Conservation (phyloP, 2,329 filamentous ascomycete genomes). For the Taxawa tesnikishii region DNA sequence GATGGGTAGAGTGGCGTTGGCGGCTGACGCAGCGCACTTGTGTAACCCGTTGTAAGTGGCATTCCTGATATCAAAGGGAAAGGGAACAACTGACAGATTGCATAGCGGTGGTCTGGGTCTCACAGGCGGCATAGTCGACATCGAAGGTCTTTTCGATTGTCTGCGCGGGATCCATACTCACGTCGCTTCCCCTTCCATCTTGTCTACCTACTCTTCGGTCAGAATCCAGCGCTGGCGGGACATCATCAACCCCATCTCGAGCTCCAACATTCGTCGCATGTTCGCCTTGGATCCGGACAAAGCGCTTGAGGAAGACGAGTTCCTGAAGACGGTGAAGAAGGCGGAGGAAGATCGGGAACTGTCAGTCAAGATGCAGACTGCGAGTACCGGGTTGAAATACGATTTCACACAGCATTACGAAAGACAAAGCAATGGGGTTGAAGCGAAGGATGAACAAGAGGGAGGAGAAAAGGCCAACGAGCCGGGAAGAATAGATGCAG, state of each 20-base stretch:
- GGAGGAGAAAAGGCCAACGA: too few species aligned
- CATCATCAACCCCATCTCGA: conserved; percentile 18
- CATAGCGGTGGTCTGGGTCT: conserved; percentile 12
- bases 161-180: conserved; percentile 12
- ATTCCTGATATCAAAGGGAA: neutral
- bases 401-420: conserved; percentile 11
- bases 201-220: conserved; percentile 22
- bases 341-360: conserved; percentile 11
- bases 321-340: conserved; percentile 12
- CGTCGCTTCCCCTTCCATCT: conserved; percentile 13
- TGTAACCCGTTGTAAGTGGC: conserved; percentile 10
- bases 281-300: conserved; percentile 13
- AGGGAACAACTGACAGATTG: neutral
- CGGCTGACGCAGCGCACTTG: conserved; percentile 27
- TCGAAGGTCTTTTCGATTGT: conserved; percentile 14
- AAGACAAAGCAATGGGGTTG: too few species aligned
- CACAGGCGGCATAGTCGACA: conserved; percentile 14
- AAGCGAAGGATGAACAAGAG: too few species aligned
- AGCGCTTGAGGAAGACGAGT: conserved; percentile 13
- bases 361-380: conserved; percentile 10
- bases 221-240: conserved; percentile 21
- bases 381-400: conserved; percentile 12
- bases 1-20: conserved; percentile 20
- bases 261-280: conserved; percentile 13
- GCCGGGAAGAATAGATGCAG: too few species aligned